Conservation (phyloP, 768 basidiomycete species). For the Leccinum disarticulatum region DNA sequence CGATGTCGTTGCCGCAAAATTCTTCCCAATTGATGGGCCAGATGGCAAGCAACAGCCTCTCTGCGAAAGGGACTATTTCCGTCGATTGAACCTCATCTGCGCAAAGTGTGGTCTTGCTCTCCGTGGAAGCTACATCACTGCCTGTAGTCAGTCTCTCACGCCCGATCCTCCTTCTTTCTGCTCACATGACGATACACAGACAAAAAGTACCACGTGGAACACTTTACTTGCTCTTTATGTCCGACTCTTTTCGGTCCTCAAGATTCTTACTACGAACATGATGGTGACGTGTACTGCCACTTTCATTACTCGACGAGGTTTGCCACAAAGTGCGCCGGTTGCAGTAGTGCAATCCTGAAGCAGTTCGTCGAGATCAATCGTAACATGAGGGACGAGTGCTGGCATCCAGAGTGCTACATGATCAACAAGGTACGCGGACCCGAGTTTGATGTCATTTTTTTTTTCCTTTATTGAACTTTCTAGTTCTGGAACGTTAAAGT, state of each 20-base stretch:
- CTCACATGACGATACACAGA: conserved; percentile 46
- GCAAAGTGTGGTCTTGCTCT: conserved; percentile 93
- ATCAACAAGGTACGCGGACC: conserved; percentile 83
- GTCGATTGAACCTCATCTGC: conserved; percentile 93
- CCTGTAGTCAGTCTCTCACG: conserved; percentile 74
- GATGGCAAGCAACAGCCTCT: conserved; percentile 89
- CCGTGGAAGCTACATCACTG: conserved; percentile 97
- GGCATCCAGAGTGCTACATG: conserved; percentile 99
- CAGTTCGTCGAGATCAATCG: conserved; percentile 99
- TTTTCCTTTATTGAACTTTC: conserved; percentile 14
- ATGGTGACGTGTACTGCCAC: conserved; percentile 97
- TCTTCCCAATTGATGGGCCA: conserved; percentile 95
- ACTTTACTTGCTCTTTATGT: conserved; percentile 98
- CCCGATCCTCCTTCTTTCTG: neutral
- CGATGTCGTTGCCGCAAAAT: conserved; percentile 95
- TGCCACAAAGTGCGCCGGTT: conserved; percentile 97
- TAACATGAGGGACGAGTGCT: conserved; percentile 97
- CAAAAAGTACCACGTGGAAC: conserved; percentile 99
- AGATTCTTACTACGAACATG: conserved; percentile 99
- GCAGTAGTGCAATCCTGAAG: conserved; percentile 95
- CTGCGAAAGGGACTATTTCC: conserved; percentile 99
- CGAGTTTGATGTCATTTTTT: neutral
- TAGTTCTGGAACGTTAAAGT: conserved; percentile 99
- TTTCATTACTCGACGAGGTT: conserved; percentile 99
- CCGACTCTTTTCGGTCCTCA: conserved; percentile 95